These are phyloP conservation scores for Cerioporus squamosus DNA, from an alignment of 1,284 basidiomycete species.

Conservation along the genomic window DNA sequence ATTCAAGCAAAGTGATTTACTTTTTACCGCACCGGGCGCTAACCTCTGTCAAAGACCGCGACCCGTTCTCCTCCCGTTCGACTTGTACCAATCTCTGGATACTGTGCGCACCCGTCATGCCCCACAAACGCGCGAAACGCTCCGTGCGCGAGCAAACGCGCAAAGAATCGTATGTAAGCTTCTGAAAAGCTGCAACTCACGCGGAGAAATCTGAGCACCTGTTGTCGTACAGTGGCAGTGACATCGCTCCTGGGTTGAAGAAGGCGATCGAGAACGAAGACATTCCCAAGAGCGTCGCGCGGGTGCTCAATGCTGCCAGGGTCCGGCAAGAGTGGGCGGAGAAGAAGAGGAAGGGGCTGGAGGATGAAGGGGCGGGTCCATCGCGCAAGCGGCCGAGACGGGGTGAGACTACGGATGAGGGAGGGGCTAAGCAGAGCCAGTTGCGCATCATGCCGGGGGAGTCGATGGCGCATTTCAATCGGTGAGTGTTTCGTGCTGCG, in stretches of 20 bases:
- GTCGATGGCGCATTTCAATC: constrained; percentile 73
- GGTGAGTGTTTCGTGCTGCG: constrained; percentile 46
- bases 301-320: constrained; percentile 64
- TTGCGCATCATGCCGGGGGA: constrained; percentile 67
- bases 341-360: constrained; percentile 51
- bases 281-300: constrained; percentile 67
- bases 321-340: constrained; percentile 57
- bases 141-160: constrained; percentile 47
- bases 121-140: constrained; percentile 66
- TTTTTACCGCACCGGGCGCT: no score
- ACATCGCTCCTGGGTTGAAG: constrained; percentile 30
- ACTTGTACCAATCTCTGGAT: no score
- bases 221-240: constrained; percentile 54
- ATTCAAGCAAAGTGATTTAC: no score
- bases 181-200: background rate
- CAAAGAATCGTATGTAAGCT: constrained; percentile 43
- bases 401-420: constrained; percentile 17
- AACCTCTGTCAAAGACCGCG: no score
- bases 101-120: constrained; percentile 43
- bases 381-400: constrained; percentile 44
- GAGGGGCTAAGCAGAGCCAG: constrained; percentile 24
- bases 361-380: constrained; percentile 32
- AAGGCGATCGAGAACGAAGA: constrained; percentile 45
- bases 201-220: no score
- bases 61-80: no score